phyloP scores from a whole-genome alignment of 2,329 filamentous ascomycete species.

The Tolypocladium tropicale region DNA sequence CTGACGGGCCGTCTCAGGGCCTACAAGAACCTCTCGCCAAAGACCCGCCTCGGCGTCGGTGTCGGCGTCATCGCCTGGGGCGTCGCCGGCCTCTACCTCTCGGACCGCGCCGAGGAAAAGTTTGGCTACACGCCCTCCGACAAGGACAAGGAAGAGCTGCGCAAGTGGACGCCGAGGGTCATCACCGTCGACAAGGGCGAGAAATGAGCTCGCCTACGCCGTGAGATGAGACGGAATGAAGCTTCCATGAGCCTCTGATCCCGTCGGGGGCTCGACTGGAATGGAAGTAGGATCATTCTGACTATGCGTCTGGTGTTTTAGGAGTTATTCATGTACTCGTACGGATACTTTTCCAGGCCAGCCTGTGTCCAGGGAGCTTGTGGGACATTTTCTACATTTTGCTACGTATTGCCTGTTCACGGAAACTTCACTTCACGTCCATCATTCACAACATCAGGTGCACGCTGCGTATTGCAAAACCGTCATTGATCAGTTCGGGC shows the following conservation, averaged over 20 bases:
- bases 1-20: slow-evolving; percentile 31
- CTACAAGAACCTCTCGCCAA: slow-evolving; percentile 62
- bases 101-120: slow-evolving; percentile 62
- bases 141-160: slow-evolving; percentile 59
- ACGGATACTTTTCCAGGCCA: no score
- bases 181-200: slow-evolving; percentile 39
- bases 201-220: background rate
- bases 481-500: slow-evolving; percentile 24
- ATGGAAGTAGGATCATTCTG: no score
- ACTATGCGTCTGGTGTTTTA: no score
- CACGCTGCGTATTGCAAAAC: slow-evolving; percentile 8
- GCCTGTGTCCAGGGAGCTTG: no score
- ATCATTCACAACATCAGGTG: slow-evolving; percentile 7
- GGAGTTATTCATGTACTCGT: background rate
- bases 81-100: slow-evolving; percentile 58
- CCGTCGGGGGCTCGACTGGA: no score
- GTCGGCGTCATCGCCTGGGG: slow-evolving; percentile 70
- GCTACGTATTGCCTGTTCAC: slow-evolving; percentile 6
- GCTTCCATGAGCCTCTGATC: no score
- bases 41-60: slow-evolving; percentile 62
- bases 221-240: no score
- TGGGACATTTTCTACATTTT: slow-evolving; percentile 5
- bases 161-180: slow-evolving; percentile 51
- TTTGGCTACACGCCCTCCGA: slow-evolving; percentile 64
- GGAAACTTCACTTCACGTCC: slow-evolving; percentile 1